Evolutionary conservation across 352 stramenopile species (phyloP), one percentile per base, ranked within the genome.

Genomic region (Pythium pyrilobum): DNA sequence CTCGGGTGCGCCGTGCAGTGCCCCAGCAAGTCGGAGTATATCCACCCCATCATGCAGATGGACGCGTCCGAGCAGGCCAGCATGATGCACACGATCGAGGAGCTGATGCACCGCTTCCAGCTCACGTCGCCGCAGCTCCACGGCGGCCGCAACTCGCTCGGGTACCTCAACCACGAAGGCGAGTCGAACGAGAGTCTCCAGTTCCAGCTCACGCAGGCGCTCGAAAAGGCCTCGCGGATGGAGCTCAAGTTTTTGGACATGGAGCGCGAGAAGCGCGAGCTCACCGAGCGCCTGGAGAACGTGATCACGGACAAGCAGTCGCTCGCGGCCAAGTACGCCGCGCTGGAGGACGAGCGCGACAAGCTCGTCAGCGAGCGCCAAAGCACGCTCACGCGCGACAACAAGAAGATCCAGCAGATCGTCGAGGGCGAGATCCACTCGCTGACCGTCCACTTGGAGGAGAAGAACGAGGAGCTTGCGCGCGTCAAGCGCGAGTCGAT

Each of bases 381-480:
- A 56, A 83, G 72, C 27, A 88, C 81, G 9, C 71, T 92, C 13
- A 79, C 80, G 25, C 72, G 80, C 29, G 81, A 92, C 66, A 92
- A 94, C 69, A 88, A 90, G 37, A 94, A 94, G 62, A 88, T 94
- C 50, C 76, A 92, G 52, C 78, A 93, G 63, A 85, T 94, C 48
- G 84, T 94, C 6, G 83, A 91, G 27, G 76, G 80, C 31, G 81
- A 94, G 57, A 71, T 91, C 16, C 81, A 94, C 38, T 66, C 76
- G 37, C 58, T 92, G 15, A 85, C 74, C 12, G 66, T 90, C 49
- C 66, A 87, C 56, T 59, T 94, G 32, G 81, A 94, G 21, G 81
- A 87, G 45, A 89, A 91, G 50, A 81, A 87, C 20, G 62, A 92
- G 3, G 79, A 91, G 44, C 55, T 92, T 7, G 62, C 71, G 47